Conservation (phyloP, 2,329 filamentous ascomycete species). For the Nothomitra cinnamomea region DNA sequence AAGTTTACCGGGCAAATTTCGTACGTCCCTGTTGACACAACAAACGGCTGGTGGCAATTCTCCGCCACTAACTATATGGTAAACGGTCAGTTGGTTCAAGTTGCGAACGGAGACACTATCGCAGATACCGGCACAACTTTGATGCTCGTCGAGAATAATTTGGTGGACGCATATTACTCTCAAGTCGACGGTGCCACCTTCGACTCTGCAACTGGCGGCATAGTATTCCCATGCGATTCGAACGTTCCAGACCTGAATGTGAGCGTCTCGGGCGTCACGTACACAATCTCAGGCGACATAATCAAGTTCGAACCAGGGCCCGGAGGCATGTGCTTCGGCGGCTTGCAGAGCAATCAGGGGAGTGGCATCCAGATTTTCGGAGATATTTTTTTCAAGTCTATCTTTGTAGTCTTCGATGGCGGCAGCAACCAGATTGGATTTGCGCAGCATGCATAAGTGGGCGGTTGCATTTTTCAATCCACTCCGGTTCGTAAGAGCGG, state of each 20-base stretch:
- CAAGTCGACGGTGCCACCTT: slow-evolving; percentile 34
- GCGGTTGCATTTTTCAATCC: too few relatives aligned
- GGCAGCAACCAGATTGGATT: slow-evolving; percentile 35
- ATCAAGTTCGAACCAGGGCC: slow-evolving; percentile 29
- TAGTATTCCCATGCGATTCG: slow-evolving; percentile 39
- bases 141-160: slow-evolving; percentile 38
- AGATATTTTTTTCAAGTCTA: slow-evolving; percentile 61
- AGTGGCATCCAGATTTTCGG: slow-evolving; percentile 53
- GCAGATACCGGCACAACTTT: slow-evolving; percentile 52
- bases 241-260: slow-evolving; percentile 37
- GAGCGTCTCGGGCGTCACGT: slow-evolving; percentile 32
- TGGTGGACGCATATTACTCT: slow-evolving; percentile 43
- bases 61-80: slow-evolving; percentile 39
- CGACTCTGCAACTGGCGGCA: slow-evolving; percentile 27
- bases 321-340: slow-evolving; percentile 47
- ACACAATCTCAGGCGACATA: slow-evolving; percentile 36
- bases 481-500: too few relatives aligned
- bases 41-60: slow-evolving; percentile 54
- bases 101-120: slow-evolving; percentile 25
- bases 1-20: slow-evolving; percentile 46
- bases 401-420: slow-evolving; percentile 56
- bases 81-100: slow-evolving; percentile 32
- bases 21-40: slow-evolving; percentile 43
- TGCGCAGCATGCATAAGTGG: slow-evolving; percentile 16
- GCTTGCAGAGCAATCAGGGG: slow-evolving; percentile 47